Base-by-base conservation (phyloP, 371 early-diverging fungal species). In the Mucor mucedo region DNA sequence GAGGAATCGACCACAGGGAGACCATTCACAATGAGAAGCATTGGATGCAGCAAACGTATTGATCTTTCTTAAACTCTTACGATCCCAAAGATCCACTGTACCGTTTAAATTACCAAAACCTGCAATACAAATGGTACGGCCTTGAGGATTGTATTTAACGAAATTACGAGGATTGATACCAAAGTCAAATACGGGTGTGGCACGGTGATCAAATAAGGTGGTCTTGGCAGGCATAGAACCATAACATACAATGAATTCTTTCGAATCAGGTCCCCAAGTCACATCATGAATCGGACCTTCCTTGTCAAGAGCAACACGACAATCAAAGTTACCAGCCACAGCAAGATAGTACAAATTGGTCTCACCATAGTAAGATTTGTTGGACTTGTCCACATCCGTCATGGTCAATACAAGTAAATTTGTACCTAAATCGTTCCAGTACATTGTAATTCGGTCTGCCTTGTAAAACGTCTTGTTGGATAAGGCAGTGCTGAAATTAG, bases 91-190 rank as follows among this genome's bases (percentile, higher is more conserved):
- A 70, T 96, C 96, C 63, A 96, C 80, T 8, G 91, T 92, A 33
- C 98, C 98, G 11, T 93, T 88, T 80, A 98, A 84, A 77, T 97
- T 98, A 48, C 98, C 98, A 64, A 98, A 97, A 41, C 98, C 98
- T 32, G 89, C 98, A 60, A 97, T 79, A 64, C 85, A 88, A 53
- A 97, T 75, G 32, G 93, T 79, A 14, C 94, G 84, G 60, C 98
- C 98, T 57, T 94, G 93, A 38, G 96, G 95, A 63, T 88, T 94
- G 86, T 87, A 97, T 68, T 80, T 83, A 55, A 95, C 91, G 60
- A 80, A 87, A 77, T 98, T 98, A 62, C 97, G 91, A 38, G 93
- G 90, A 45, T 87, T 90, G 35, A 84, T 80, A 60, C 93, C 95
- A 76, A 98, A 94, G 57, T 93, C 89, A 65, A 90, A 90, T 14